Conservation (phyloP, 1,139 yeast genomes). For the Nadsonia starkeyi-henricii region DNA sequence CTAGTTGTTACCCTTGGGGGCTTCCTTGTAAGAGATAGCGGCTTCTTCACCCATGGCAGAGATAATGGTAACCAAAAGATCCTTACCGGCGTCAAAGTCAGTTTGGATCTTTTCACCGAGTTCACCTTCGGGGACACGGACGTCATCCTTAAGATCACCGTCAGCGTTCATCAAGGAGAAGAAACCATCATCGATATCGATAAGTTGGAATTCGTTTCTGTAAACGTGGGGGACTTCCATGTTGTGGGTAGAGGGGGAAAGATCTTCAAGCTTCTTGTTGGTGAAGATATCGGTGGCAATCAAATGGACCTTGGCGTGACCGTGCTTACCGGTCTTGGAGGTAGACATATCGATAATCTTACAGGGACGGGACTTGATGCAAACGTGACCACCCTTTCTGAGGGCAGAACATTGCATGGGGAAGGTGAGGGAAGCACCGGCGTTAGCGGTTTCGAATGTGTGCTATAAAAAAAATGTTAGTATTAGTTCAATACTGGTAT, state of each 20-base stretch:
- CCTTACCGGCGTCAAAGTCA: constrained; percentile 97
- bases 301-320: constrained; percentile 99
- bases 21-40: constrained; percentile 94
- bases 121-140: constrained; percentile 95
- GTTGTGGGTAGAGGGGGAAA: constrained; percentile 99
- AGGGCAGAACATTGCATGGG: constrained; percentile 99
- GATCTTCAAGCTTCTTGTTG: constrained; percentile 98
- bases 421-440: constrained; percentile 97
- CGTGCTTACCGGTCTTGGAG: constrained; percentile 99
- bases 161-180: constrained; percentile 92
- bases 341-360: constrained; percentile 99
- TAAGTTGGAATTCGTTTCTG: constrained; percentile 93
- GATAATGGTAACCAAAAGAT: constrained; percentile 85
- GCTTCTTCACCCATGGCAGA: constrained; percentile 99
- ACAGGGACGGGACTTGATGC: constrained; percentile 98
- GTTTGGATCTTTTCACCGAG: constrained; percentile 83
- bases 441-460: constrained; percentile 94
- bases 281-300: constrained; percentile 98
- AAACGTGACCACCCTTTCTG: constrained; percentile 99
- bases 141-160: constrained; percentile 98
- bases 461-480: constrained; percentile 36
- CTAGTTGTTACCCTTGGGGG: constrained; percentile 45
- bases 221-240: constrained; percentile 98
- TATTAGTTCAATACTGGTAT: background rate
- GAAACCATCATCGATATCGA: constrained; percentile 97